Evolutionary conservation across 2,329 filamentous ascomycete species (phyloP).

Genomic region (Furcasterigmium sp.): DNA sequence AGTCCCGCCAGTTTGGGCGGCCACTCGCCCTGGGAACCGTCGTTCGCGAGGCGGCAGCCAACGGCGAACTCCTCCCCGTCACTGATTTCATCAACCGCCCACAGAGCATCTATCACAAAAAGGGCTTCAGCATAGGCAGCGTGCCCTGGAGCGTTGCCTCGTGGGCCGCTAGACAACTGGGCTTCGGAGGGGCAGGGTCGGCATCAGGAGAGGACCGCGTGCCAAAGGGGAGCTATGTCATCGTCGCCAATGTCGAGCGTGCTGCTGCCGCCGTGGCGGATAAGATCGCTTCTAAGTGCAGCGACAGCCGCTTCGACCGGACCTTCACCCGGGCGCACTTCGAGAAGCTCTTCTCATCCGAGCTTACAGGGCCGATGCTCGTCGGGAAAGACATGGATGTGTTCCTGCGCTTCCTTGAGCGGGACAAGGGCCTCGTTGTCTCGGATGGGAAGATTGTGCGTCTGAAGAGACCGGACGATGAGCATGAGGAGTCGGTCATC

Average conservation of each 20-base stretch:
- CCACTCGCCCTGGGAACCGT: slow-evolving; percentile 78
- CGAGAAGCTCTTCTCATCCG: slow-evolving; percentile 47
- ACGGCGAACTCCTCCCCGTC: slow-evolving; percentile 64
- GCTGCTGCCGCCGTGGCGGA: slow-evolving; percentile 50
- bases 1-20: slow-evolving; percentile 72
- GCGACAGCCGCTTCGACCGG: slow-evolving; percentile 51
- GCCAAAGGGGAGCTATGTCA: slow-evolving; percentile 58
- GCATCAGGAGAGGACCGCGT: slow-evolving; percentile 45
- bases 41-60: slow-evolving; percentile 66
- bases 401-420: slow-evolving; percentile 62
- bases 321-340: slow-evolving; percentile 66
- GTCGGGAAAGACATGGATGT: slow-evolving; percentile 59
- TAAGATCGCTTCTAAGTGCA: slow-evolving; percentile 19
- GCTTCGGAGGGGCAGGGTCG: slow-evolving; percentile 34
- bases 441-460: slow-evolving; percentile 69
- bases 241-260: slow-evolving; percentile 58
- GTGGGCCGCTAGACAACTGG: slow-evolving; percentile 71
- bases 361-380: slow-evolving; percentile 25
- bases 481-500: slow-evolving; percentile 42
- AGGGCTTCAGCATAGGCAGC: slow-evolving; percentile 54
- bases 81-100: slow-evolving; percentile 59
- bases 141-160: slow-evolving; percentile 65
- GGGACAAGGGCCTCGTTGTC: slow-evolving; percentile 56
- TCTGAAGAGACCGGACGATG: slow-evolving; percentile 51
- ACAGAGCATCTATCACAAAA: slow-evolving; percentile 66